Percentiles rank a stretch among this genome's conserved stretches.
These are phyloP conservation scores for Teratosphaeria viscida DNA, from an alignment of 2,329 filamentous ascomycete species.

Conservation along the genomic window DNA sequence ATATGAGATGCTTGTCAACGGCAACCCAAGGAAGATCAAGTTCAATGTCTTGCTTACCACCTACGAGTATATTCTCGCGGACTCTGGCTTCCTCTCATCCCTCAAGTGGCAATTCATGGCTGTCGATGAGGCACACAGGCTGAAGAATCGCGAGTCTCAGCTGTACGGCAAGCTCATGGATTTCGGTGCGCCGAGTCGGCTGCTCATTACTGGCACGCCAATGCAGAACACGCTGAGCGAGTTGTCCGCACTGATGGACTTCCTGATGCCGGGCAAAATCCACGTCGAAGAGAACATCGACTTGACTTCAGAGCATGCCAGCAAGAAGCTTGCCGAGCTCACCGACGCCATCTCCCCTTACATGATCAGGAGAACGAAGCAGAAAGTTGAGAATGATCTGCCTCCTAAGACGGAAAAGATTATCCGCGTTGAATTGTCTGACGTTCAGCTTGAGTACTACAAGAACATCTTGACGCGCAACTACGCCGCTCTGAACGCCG, in stretches of 20 bases:
- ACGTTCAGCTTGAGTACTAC: constrained; percentile 95
- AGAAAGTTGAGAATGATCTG: constrained; percentile 92
- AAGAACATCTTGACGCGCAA: constrained; percentile 97
- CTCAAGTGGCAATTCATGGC: constrained; percentile 98
- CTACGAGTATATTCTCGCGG: constrained; percentile 88
- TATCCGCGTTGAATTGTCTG: constrained; percentile 90
- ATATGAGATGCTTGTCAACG: constrained; percentile 77
- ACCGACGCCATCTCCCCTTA: constrained; percentile 83
- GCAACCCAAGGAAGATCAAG: constrained; percentile 78
- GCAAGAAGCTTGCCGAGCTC: constrained; percentile 75
- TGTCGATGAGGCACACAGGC: constrained; percentile 89
- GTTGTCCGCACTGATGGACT: constrained; percentile 84
- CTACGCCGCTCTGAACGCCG: constrained; percentile 86
- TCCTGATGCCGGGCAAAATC: constrained; percentile 90
- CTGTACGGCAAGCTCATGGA: constrained; percentile 75
- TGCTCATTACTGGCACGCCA: constrained; percentile 92
- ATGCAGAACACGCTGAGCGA: constrained; percentile 96
- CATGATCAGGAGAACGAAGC: constrained; percentile 91
- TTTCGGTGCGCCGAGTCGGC: constrained; percentile 77
- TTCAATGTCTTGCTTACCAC: constrained; percentile 98
- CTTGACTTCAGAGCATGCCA: constrained; percentile 64
- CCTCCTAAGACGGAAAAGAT: constrained; percentile 98
- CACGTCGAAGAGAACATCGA: constrained; percentile 88
- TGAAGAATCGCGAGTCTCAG: constrained; percentile 94
- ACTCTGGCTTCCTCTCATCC: constrained; percentile 71